Conservation (phyloP, 1,284 basidiomycete species). For the Testicularia cyperi region DNA sequence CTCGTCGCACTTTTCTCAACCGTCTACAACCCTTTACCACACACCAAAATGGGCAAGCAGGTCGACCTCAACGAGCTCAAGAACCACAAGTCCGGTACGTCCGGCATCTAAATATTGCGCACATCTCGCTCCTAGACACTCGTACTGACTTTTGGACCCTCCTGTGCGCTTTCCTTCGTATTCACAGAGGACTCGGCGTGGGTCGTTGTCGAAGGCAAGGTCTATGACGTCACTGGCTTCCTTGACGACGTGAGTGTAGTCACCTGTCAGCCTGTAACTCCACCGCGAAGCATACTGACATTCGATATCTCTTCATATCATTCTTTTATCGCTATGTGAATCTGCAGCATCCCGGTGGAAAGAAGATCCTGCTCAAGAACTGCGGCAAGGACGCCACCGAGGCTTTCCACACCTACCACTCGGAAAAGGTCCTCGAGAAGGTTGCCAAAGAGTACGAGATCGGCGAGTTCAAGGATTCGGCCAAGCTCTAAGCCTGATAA, state of each 20-base stretch:
- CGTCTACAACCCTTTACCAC: background rate
- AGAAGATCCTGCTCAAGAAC: conserved; percentile 59
- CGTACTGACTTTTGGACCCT: background rate
- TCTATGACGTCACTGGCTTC: conserved; percentile 59
- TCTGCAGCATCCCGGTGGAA: conserved; percentile 56
- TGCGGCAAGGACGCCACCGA: conserved; percentile 57
- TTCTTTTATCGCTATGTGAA: background rate
- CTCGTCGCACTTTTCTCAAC: too few relatives aligned
- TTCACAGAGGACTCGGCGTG: conserved; percentile 57
- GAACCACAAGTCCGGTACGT: conserved; percentile 52
- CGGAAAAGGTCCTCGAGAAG: conserved; percentile 55
- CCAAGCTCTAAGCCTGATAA: conserved; percentile 39
- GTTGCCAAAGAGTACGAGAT: conserved; percentile 46
- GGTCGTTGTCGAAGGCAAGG: conserved; percentile 55
- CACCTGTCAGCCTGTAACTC: rapidly evolving
- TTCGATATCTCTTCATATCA: background rate
- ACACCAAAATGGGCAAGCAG: conserved; percentile 36
- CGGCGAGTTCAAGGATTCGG: conserved; percentile 50
- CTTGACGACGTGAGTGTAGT: conserved; percentile 53
- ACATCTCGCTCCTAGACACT: background rate
- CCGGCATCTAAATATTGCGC: background rate
- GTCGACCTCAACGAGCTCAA: conserved; percentile 46
- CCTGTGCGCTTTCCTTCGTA: background rate
- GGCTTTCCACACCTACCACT: conserved; percentile 57
- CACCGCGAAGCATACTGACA: too few relatives aligned